Percentiles rank a stretch among this genome's conserved stretches.
phyloP scores from a whole-genome alignment of 352 stramenopile species.

The Phytophthora tubulina region DNA sequence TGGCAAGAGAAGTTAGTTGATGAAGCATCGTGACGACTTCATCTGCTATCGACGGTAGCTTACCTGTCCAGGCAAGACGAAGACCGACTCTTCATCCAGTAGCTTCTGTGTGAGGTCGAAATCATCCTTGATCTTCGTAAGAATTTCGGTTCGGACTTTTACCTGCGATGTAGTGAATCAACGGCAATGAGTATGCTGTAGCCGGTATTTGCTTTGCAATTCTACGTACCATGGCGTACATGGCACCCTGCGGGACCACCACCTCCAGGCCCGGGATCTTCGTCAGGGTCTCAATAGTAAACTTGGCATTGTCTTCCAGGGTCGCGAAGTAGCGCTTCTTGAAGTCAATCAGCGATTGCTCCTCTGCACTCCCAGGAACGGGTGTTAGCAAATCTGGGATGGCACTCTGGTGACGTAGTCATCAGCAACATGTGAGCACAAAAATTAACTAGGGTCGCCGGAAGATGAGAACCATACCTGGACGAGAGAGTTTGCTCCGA shows the following conservation, averaged over 20 bases:
- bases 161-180: constrained; percentile 26
- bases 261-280: constrained; percentile 90
- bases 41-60: neutral
- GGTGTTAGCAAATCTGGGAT: constrained; percentile 89
- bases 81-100: constrained; percentile 95
- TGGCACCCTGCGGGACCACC: constrained; percentile 92
- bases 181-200: constrained; percentile 1
- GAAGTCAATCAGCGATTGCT: constrained; percentile 72
- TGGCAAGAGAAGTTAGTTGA: constrained; percentile 13
- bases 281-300: constrained; percentile 78
- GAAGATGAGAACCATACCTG: constrained; percentile 45
- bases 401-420: constrained; percentile 51
- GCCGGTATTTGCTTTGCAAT: neutral
- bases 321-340: constrained; percentile 87
- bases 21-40: neutral
- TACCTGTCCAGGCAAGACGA: constrained; percentile 93
- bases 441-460: neutral
- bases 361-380: constrained; percentile 64
- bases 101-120: constrained; percentile 95
- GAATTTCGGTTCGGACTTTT: constrained; percentile 70
- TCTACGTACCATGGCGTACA: constrained; percentile 94
- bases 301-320: constrained; percentile 89
- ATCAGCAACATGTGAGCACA: constrained; percentile 12
- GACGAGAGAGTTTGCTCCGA: constrained; percentile 93
- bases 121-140: constrained; percentile 92